Evolutionary conservation across 495 filamentous ascomycete species (phyloP), one percentile per base, ranked within the genome.

Genomic region (Tuber melanosporum): DNA sequence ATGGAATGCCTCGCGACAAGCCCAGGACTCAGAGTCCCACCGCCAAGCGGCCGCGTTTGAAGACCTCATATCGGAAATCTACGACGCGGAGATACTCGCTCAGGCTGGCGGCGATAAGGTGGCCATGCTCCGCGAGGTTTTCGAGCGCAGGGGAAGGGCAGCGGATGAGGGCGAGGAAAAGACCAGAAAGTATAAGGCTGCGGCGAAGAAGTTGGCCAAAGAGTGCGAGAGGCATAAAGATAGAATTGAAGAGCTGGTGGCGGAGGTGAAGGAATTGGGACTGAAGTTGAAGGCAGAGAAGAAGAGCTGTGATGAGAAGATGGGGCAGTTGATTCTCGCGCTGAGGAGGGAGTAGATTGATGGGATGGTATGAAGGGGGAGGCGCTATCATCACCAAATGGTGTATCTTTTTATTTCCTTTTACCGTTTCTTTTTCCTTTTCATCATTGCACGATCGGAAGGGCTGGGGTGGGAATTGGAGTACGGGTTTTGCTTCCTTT

Each of bases 321-420:
- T 83, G 69, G 81, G 81, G 42, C 78, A 80, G 66, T 75, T 83
- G 78, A 83, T 83, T 71, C 72, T 83, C 44, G 81, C 81, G 41
- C 39, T 83, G 52, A 69, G 81, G 47, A 80, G 76, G 52, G 76
- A 80, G 52, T 78, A 72, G 45, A 8, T 20, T 57, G 70, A 9
- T 52, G 47, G 26, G 10, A 2, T 20, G 20, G 57, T 3, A 32
- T 14, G 57, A 19, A 36, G 26, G 57, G 26, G 14, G 57, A 8
- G 26, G n/a, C 15, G 57, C 14, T 66, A 6, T 32, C 14, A 26
- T 66, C 26, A 66, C 32, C n/a, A 26, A 66, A 14, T 36, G 36
- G 57, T 66, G 57, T 36, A 66, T 36, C 36, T 66, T 36, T 36
- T 66, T 17, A 66, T 66, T 66, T 66, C 57, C 57, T 36, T 66